Evolutionary conservation across 2,329 filamentous ascomycete species (phyloP).

Genomic region (Fusarium armeniacum): DNA sequence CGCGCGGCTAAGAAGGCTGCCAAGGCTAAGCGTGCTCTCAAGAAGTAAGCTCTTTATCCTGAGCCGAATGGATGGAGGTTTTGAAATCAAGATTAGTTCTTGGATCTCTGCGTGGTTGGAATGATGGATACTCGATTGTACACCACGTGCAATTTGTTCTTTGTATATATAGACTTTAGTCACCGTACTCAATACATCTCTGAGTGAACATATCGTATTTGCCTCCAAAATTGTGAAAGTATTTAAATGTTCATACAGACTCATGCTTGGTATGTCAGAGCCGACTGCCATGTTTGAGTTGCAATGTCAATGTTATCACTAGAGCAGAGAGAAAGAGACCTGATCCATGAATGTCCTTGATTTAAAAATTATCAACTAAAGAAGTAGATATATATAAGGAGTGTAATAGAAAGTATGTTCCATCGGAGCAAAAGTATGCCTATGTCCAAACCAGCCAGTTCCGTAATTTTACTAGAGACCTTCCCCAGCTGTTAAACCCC

Average conservation of each 20-base stretch:
- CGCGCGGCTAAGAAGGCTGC: conserved; percentile 32
- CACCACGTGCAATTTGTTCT: conserved; percentile 42
- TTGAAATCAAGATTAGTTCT: conserved; percentile 13
- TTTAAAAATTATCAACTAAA: conserved; percentile 41
- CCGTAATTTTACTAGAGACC: conserved; percentile 16
- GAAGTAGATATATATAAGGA: conserved; percentile 41
- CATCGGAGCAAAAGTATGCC: conserved; percentile 19
- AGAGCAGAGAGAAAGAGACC: too few relatives aligned
- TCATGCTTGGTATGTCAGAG: too few relatives aligned
- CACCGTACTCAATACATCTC: conserved; percentile 18
- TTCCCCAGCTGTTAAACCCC: background rate
- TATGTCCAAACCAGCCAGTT: conserved; percentile 20
- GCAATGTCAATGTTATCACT: background rate
- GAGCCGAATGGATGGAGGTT: background rate
- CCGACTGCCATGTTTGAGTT: too few relatives aligned
- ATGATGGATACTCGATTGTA: conserved; percentile 30
- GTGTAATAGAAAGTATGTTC: conserved; percentile 32
- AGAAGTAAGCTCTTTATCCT: conserved; percentile 1
- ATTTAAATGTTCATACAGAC: accelerated
- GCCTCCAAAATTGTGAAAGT: background rate
- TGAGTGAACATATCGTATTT: conserved; percentile 1
- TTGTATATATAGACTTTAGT: conserved; percentile 46
- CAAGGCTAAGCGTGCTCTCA: conserved; percentile 28
- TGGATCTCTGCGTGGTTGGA: conserved; percentile 26
- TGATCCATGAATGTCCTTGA: conserved; percentile 26